phyloP scores from a whole-genome alignment of 2,329 filamentous ascomycete genomes.

The Eutypa lata region DNA sequence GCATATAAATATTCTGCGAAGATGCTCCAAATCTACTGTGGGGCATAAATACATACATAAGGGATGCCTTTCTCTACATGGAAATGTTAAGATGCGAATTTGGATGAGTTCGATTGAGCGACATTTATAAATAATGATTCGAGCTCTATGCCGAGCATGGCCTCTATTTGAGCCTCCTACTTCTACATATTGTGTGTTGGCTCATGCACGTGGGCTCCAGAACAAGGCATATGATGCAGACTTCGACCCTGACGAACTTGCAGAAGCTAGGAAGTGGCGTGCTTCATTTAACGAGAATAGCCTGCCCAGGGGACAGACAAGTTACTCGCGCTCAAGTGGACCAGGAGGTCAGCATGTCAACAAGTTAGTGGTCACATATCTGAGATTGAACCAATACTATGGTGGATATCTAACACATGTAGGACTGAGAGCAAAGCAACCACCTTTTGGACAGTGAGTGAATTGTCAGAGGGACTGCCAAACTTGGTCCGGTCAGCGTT shows the following conservation, averaged over 20 bases:
- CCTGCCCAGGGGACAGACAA: slow-evolving; percentile 51
- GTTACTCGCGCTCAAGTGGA: slow-evolving; percentile 56
- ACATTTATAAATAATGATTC: background rate
- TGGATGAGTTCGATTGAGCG: no score
- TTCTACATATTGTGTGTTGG: background rate
- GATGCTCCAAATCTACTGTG: no score
- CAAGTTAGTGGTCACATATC: slow-evolving; percentile 44
- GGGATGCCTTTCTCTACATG: no score
- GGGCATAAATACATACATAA: no score
- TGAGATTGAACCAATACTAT: background rate
- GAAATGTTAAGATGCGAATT: no score
- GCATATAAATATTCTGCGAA: no score
- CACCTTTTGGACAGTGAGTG: slow-evolving; percentile 47
- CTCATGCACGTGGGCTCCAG: slow-evolving; percentile 10
- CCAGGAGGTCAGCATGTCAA: slow-evolving; percentile 62
- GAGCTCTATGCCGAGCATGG: background rate
- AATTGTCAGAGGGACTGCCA: slow-evolving; percentile 45
- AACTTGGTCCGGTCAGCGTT: slow-evolving; percentile 44
- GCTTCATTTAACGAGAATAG: slow-evolving; percentile 38
- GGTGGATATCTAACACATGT: background rate
- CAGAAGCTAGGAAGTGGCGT: slow-evolving; percentile 51
- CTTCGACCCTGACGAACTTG: slow-evolving; percentile 48
- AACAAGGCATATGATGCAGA: slow-evolving; percentile 46
- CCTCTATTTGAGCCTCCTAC: background rate
- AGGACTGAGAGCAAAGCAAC: slow-evolving; percentile 61